Percentiles rank a stretch among this genome's conserved stretches.
phyloP scores from a whole-genome alignment of 2,329 filamentous ascomycete genomes.

The Phoma sp. region DNA sequence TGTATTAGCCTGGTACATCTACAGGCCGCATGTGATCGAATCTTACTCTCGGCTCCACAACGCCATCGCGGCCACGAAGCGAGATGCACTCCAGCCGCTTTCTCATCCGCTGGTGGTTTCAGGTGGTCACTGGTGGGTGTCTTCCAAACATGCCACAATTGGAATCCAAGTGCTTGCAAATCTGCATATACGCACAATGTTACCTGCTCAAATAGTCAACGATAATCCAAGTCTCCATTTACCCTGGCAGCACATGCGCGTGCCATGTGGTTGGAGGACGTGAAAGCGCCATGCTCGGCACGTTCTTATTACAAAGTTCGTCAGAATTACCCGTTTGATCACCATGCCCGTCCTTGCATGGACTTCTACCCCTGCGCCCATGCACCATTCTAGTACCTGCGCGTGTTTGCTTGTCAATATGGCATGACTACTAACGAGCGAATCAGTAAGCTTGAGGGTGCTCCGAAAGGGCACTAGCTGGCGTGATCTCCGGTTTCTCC shows the following conservation, averaged over 20 bases:
- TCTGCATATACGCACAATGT: not conserved
- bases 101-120: not conserved
- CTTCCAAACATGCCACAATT: not conserved
- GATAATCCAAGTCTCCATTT: not conserved
- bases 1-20: no score
- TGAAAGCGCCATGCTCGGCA: conserved; percentile 5
- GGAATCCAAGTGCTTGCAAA: not conserved
- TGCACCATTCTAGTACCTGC: conserved; percentile 19
- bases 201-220: not conserved
- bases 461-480: conserved; percentile 9
- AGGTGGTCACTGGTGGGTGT: not conserved
- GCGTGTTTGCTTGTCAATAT: conserved; percentile 10
- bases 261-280: not conserved
- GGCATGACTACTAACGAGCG: not conserved
- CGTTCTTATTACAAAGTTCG: conserved; percentile 11
- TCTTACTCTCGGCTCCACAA: not conserved
- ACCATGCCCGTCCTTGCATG: conserved; percentile 15
- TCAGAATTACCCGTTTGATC: conserved; percentile 15
- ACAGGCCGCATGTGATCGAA: not conserved
- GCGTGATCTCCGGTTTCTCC: conserved; percentile 14
- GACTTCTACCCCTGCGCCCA: conserved; percentile 9
- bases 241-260: not conserved
- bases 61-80: not conserved
- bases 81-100: not conserved
- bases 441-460: conserved; percentile 4